A percentile compares a stretch with the other conserved stretches of the same genome.
Conservation (phyloP, 2,329 filamentous ascomycete species). For the Leptographium flavum region DNA sequence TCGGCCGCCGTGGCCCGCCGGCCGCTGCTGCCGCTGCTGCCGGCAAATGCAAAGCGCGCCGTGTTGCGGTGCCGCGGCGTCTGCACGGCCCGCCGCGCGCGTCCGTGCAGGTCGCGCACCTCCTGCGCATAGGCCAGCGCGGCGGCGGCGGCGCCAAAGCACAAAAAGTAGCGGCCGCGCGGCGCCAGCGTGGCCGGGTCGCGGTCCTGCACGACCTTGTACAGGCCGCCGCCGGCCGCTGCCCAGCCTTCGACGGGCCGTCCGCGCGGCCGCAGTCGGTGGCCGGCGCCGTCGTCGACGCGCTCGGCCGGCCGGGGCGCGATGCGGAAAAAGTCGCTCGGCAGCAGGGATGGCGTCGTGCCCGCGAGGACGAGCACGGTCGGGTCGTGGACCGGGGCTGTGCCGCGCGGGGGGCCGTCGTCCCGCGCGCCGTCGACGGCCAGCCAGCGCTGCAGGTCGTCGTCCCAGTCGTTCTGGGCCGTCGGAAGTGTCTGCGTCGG, state of each 20-base stretch:
- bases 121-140: slow-evolving; percentile 48
- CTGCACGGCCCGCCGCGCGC: slow-evolving; percentile 14
- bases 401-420: not conserved
- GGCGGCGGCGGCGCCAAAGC: slow-evolving; percentile 47
- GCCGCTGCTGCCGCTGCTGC: not conserved
- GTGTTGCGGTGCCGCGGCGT: slow-evolving; percentile 20
- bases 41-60: too few relatives aligned
- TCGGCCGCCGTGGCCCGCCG: slow-evolving; percentile 2
- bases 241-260: slow-evolving; percentile 59
- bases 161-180: slow-evolving; percentile 51
- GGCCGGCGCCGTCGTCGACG: not conserved
- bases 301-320: slow-evolving; percentile 25
- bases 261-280: slow-evolving; percentile 27
- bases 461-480: not conserved
- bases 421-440: too few relatives aligned
- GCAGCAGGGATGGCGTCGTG: slow-evolving; percentile 42
- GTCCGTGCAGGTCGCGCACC: slow-evolving; percentile 31
- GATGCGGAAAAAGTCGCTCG: slow-evolving; percentile 58
- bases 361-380: slow-evolving; percentile 40
- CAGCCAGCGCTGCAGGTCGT: not conserved
- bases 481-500: not conserved
- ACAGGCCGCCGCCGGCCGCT: slow-evolving; percentile 18
- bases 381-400: slow-evolving; percentile 1
- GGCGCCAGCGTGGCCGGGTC: slow-evolving; percentile 49
- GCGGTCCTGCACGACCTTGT: slow-evolving; percentile 46